Conservation (phyloP, 345 rosid species). For the Toxicodendron radicans region DNA sequence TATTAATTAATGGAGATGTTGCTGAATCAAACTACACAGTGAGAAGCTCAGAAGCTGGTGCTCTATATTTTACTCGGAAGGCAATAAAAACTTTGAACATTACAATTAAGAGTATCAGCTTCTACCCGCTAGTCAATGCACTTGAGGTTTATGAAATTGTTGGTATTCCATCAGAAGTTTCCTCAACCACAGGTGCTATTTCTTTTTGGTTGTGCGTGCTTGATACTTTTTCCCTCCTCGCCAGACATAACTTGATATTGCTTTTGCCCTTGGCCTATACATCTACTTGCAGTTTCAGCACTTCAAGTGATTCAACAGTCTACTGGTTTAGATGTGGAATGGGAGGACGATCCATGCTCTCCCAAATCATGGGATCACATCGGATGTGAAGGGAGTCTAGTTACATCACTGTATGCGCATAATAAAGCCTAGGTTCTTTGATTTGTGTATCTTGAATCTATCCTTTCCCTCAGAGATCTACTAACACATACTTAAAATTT, state of each 20-base stretch:
- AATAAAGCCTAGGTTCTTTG: not conserved
- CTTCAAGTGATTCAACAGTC: conserved; percentile 85
- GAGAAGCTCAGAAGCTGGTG: conserved; percentile 42
- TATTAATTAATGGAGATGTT: conserved; percentile 56
- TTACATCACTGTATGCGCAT: conserved; percentile 67
- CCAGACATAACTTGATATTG: conserved; percentile 16
- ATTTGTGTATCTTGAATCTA: not conserved
- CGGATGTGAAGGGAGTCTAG: conserved; percentile 69
- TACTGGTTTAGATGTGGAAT: conserved; percentile 69
- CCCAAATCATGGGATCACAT: conserved; percentile 71
- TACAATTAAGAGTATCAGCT: conserved; percentile 52
- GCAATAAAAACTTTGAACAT: conserved; percentile 54
- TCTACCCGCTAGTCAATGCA: conserved; percentile 70
- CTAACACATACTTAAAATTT: conserved; percentile 17
- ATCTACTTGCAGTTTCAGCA: conserved; percentile 69
- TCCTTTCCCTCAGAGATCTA: conserved; percentile 10
- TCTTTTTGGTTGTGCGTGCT: not conserved
- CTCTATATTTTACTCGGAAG: conserved; percentile 49
- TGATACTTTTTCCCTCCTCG: not conserved
- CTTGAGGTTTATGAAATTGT: conserved; percentile 68
- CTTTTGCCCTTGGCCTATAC: conserved; percentile 8
- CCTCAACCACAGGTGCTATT: conserved; percentile 78
- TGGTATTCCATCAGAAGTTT: conserved; percentile 66
- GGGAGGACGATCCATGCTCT: conserved; percentile 96
- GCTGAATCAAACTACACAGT: conserved; percentile 53